A percentile compares a stretch with the other conserved stretches of the same genome.
Conservation (phyloP, 2,329 filamentous ascomycete species). For the Neurospora sp. region DNA sequence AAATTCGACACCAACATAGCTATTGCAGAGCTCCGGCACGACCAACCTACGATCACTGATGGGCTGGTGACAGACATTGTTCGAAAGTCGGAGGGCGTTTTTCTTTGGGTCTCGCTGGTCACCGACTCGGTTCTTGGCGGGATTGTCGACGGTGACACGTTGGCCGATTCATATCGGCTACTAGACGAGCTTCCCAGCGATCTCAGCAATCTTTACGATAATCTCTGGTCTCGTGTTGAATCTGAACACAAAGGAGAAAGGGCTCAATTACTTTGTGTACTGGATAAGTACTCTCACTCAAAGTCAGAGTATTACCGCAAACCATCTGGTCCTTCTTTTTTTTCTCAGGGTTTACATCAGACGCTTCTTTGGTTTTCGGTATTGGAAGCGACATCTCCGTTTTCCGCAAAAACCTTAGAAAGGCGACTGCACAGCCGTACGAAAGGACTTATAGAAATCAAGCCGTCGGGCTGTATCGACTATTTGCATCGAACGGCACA, state of each 20-base stretch:
- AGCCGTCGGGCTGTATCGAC: background rate
- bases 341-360: background rate
- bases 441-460: conserved; percentile 7
- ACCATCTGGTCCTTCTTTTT: no score
- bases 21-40: conserved; percentile 2
- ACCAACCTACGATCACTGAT: background rate
- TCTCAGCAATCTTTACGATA: conserved; percentile 1
- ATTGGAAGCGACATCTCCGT: background rate
- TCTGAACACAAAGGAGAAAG: background rate
- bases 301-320: background rate
- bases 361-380: background rate
- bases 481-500: conserved; percentile 10
- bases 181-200: conserved; percentile 1
- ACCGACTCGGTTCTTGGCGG: conserved; percentile 2
- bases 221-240: conserved; percentile 1
- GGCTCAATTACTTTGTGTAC: background rate
- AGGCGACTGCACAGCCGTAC: conserved; percentile 8
- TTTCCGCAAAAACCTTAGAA: background rate
- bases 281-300: background rate
- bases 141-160: background rate
- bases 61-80: conserved; percentile 7
- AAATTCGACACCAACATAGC: conserved; percentile 9
- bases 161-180: background rate
- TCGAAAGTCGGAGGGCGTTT: conserved; percentile 12
- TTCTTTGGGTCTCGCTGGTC: conserved; percentile 13